Base-by-base conservation (phyloP, 345 rosid genomes). In the Pseudoturritis turrita region DNA sequence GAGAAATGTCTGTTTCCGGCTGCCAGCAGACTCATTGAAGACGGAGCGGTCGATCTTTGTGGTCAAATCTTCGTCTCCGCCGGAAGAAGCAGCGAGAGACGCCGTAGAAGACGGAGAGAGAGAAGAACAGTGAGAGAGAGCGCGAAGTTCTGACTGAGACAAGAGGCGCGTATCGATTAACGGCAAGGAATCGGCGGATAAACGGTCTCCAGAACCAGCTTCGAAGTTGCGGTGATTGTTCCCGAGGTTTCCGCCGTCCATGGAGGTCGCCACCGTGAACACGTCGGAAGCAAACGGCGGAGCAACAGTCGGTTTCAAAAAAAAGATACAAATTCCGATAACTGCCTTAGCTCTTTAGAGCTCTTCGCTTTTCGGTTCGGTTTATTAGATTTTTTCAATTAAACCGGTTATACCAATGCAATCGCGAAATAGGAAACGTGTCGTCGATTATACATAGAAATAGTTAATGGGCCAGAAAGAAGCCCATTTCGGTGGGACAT, bases 21-120 rank as follows among this genome's bases (percentile, higher is more conserved):
- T 88, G 1, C 97, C 97, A 59, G 99, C 96, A 56, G 97, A 94
- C 65, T 94, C 99, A 54, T 91, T 95, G 86, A 95, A 93, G 62
- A 90, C 87, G 71, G 96, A 84, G 36, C 89, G 92, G 68, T 93
- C 98, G 66, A 94, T 87, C 72, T 83, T 91, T 14, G 87, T 96
- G 45, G 84, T 86, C 40, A 82, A 57, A 41, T 84, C 75, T 58
- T 82, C 90, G 71, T 81, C 62, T 62, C 71, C 84, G 35, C 66
- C 68, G 22, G 50, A 45, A 50, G 71, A 71, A 63, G 72, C 17
- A 60, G 54, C 68, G 44, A 74, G 77, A 45, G 87, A 71, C 50
- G 85, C 61, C 19, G 79, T 67, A 14, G 82, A 74, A 74, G 79
- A 81, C 50, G 81, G 81, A 73, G 87, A 80, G 10, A 78, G 81